These are phyloP conservation scores for Talaromyces liani DNA, from an alignment of 495 filamentous ascomycete genomes.

Conservation along the genomic window DNA sequence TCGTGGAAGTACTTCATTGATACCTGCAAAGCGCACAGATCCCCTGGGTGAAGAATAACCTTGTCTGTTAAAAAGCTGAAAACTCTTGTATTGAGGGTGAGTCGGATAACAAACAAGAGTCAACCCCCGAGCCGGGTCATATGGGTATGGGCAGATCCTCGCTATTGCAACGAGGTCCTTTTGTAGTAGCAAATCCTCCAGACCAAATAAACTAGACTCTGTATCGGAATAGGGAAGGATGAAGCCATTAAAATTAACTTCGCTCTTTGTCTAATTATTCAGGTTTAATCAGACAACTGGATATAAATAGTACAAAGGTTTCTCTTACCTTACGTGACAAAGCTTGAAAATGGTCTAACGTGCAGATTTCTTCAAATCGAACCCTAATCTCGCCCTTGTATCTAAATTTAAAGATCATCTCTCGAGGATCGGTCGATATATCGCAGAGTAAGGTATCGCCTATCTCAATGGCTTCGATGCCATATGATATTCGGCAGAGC, in stretches of 20 bases:
- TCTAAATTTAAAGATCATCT: neutral
- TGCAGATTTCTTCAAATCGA: constrained; percentile 36
- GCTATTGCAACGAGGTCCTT: constrained; percentile 20
- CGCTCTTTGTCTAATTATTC: neutral
- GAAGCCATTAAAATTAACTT: constrained; percentile 21
- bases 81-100: constrained; percentile 12
- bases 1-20: neutral
- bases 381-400: constrained; percentile 21
- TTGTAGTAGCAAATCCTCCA: constrained; percentile 21
- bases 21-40: constrained; percentile 13
- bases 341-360: constrained; percentile 22
- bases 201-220: constrained; percentile 17
- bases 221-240: constrained; percentile 30
- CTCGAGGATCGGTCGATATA: constrained; percentile 6
- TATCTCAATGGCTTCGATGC: constrained; percentile 22
- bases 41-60: too few species aligned
- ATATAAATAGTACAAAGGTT: neutral
- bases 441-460: constrained; percentile 36
- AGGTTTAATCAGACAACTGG: too few species aligned
- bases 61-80: constrained; percentile 13
- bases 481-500: constrained; percentile 23
- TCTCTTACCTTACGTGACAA: constrained; percentile 24
- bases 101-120: constrained; percentile 24
- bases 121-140: neutral
- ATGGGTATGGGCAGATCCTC: neutral